Evolutionary conservation across 2,329 filamentous ascomycete species (phyloP), one percentile per base, ranked within the genome.

Genomic region (Colletotrichum navitas): DNA sequence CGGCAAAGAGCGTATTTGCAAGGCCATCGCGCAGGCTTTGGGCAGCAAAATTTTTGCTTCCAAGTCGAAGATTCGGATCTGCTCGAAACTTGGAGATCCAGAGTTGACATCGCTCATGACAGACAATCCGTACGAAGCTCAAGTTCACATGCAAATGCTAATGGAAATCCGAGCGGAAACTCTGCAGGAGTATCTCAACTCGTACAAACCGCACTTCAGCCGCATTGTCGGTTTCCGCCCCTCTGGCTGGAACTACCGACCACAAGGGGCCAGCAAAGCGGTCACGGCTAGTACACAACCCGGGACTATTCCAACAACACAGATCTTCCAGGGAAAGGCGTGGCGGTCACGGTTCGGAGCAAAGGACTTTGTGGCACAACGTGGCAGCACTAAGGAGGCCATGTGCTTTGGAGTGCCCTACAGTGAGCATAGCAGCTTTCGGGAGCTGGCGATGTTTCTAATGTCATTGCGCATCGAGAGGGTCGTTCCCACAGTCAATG

Each of bases 121-220:
- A 0, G 86, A 87, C 10, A 85, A 98, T 78, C 94, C 96, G 0
- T 84, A 88, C 29, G 93, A 94, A 76, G 96, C 96, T 0, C 95
- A 98, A 81, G 94, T 99, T 0, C 96, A 99, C 82, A 98, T 99
- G 95, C 97, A 97, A 76, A 94, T 93, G 77, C 86, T 99, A 12
- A 96, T 96, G 86, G 95, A 98, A 80, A 94, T 99, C 75, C 91
- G 94, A 34, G 91, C 94, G 43, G 95, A 98, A 75, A 97, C 95
- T 0, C 86, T 99, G 1, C 91, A 94, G 74, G 95, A 97, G 72
- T 99, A 99, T 77, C 88, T 98, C 7, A 89, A 92, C 76, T 87
- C 89, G 45, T 93, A 94, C 83, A 92, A 92, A 74, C 91, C 93
- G 8, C 91, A 94, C 75, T 99, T 98, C 80, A 90, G 90, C 18